Evolutionary conservation across 208 protist species (phyloP).

Genomic region (Herpetomonas muscarum): DNA sequence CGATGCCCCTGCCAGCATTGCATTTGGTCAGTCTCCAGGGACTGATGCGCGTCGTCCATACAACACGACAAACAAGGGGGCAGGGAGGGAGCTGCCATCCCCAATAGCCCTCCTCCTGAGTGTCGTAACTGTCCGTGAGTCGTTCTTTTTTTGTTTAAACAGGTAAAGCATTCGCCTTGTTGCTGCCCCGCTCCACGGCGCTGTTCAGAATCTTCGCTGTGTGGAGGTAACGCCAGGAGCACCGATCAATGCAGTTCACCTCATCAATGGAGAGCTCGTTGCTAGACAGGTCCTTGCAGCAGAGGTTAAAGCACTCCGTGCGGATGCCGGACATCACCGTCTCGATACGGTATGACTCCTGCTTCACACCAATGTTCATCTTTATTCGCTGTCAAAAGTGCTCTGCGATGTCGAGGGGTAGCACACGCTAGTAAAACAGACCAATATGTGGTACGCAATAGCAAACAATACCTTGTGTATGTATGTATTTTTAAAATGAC

Average conservation of each 20-base stretch:
- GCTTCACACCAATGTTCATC: conserved; percentile 81
- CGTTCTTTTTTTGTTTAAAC: no score
- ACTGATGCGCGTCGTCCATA: no score
- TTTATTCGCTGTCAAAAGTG: neutral
- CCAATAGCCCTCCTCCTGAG: no score
- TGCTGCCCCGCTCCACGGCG: conserved; percentile 36
- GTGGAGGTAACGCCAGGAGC: conserved; percentile 71
- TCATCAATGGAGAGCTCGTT: conserved; percentile 70
- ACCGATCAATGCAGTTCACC: conserved; percentile 82
- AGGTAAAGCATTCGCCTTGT: conserved; percentile 23
- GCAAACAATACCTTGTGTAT: conserved; percentile 8
- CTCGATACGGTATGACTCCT: conserved; percentile 87
- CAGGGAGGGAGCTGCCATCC: no score
- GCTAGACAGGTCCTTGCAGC: conserved; percentile 61
- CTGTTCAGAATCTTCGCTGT: conserved; percentile 66
- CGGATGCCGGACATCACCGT: conserved; percentile 74
- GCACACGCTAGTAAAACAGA: no score
- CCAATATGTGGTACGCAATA: no score
- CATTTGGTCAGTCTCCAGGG: no score
- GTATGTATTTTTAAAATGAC: conserved; percentile 10
- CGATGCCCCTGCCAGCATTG: no score
- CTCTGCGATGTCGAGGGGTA: no score
- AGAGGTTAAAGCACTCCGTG: conserved; percentile 80
- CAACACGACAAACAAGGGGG: no score
- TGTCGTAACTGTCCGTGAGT: no score